Evolutionary conservation across 257 asterid genomes (phyloP), one percentile per base, ranked within the genome.

Genomic region (Orobanche coerulescens): DNA sequence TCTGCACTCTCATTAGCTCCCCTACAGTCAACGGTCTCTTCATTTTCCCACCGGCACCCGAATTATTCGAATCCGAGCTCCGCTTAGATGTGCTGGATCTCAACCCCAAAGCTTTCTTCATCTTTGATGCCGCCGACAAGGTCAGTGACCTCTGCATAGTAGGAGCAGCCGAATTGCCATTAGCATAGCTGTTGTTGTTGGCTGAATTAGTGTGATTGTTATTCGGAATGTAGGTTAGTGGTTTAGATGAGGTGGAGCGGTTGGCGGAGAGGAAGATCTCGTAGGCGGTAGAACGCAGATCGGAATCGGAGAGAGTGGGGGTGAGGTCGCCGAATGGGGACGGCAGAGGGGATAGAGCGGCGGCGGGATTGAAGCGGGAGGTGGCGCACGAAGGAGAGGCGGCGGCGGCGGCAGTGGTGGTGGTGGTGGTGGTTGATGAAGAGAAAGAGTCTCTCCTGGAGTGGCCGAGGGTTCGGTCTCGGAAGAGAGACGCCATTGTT

Each of bases 71-170:
- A 50, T 80, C 87, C 51, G 80, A 62, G 66, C 80, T 82, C 75
- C 76, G 69, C 16, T 50, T 73, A 8, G 90, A 75, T 69, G 83
- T 75, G 69, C 75, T 72, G 66, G 98, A 92, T 89, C 87, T 84
- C 75, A 92, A 70, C 58, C 98, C 98, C 81, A 92, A 53, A 2
- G 98, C 97, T 77, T 92, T 88, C 81, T 92, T 92, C 98, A 92
- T 92, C 81, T 86, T 92, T 22, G 95, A 84, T 4, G 98, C 98
- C 40, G 98, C 97, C 2, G 98, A 79, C 15, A 95, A 86, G 16
- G 97, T 88, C 71, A 88, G 62, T 6, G 98, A 92, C 80, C 90
- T 74, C 82, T 84, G 93, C 70, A 78, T 37, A 19, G 75, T 62
- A 15, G 83, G 79, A 25, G 70, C 61, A 37, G 13, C 44, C 8